Evolutionary conservation across 2,329 filamentous ascomycete species (phyloP), one percentile per base, ranked within the genome.

Genomic region (Leptosphaerulina australis): DNA sequence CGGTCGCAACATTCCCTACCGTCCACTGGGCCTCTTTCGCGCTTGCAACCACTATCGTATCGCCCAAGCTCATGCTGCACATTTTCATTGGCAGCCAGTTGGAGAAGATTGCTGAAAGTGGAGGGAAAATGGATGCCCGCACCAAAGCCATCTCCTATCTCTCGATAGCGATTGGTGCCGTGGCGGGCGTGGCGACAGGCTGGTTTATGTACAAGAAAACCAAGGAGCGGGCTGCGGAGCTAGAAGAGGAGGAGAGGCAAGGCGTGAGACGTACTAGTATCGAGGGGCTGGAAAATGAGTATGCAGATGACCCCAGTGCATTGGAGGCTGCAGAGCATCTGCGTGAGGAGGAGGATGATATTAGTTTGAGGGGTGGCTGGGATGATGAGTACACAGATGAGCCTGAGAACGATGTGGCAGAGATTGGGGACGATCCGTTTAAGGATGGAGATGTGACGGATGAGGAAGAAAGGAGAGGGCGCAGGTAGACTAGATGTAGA

Each of bases 1-100:
- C 96, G 53, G 84, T 99, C 46, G 91, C 91, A 22, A 97, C 94
- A 1, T 92, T 99, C 55, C 92, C 92, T 2, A 96, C 88, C 24
- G 90, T 99, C 25, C 82, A 86, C 18, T 88, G 89, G 30, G 71
- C 81, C 53, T 83, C 83, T 36, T 97, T 95, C 75, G 87, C 86
- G 24, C 71, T 91, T 35, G 93, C 94, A 5, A 97, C 93, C 0
- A 87, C 90, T 2, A 77, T 93, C 12, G 86, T 91, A 9, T 85
- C 82, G 11, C 94, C 94, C 5, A 99, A 97, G 68, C 79, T 99
- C 14, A 79, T 97, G 51, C 86, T 99, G 40, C 90, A 96, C 69
- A 85, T 96, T 62, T 99, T 97, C 75, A 91, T 99, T 64, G 94
- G 94, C 54, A 87, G 84, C 66, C 83, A 91, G 46, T 79, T 99